A percentile compares a stretch with the other conserved stretches of the same genome.
phyloP scores from a whole-genome alignment of 1,284 basidiomycete species.

The Singerocomus inundabilis region DNA sequence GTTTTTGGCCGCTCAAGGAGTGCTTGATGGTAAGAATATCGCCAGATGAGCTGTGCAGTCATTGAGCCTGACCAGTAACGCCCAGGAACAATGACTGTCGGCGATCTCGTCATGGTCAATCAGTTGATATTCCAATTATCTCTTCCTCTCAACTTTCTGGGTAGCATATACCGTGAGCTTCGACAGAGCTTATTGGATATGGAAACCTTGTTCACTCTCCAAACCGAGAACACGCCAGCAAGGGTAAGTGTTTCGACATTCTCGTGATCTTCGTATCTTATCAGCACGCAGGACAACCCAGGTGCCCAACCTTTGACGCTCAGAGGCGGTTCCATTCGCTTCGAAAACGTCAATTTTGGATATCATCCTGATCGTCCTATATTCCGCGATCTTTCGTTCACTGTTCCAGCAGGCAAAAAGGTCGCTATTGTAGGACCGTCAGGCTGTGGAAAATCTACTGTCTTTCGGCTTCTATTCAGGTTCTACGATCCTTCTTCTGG shows the following conservation, averaged over 20 bases:
- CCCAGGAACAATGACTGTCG: conserved; percentile 94
- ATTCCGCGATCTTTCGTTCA: conserved; percentile 87
- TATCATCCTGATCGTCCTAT: conserved; percentile 92
- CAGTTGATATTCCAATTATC: conserved; percentile 99
- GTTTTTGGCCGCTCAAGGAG: conserved; percentile 94
- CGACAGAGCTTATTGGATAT: conserved; percentile 95
- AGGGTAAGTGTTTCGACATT: conserved; percentile 43
- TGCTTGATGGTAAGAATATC: conserved; percentile 68
- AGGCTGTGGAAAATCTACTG: conserved; percentile 97
- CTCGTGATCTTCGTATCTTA: background rate
- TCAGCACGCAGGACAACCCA: conserved; percentile 60
- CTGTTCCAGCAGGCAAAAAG: conserved; percentile 92
- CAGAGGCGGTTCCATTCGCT: conserved; percentile 84
- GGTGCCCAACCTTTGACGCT: conserved; percentile 69
- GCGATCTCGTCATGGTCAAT: conserved; percentile 98
- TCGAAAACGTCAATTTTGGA: conserved; percentile 90
- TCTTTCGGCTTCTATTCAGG: conserved; percentile 91
- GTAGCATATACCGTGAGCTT: conserved; percentile 95
- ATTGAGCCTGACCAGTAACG: conserved; percentile 1
- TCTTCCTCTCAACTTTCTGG: conserved; percentile 94
- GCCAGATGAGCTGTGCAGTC: background rate
- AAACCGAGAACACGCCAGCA: conserved; percentile 77
- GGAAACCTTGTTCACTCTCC: conserved; percentile 93
- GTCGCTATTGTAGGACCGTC: conserved; percentile 96
- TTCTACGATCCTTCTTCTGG: conserved; percentile 90